Conservation (phyloP, 768 basidiomycete genomes). For the Naganishia friedmannii region DNA sequence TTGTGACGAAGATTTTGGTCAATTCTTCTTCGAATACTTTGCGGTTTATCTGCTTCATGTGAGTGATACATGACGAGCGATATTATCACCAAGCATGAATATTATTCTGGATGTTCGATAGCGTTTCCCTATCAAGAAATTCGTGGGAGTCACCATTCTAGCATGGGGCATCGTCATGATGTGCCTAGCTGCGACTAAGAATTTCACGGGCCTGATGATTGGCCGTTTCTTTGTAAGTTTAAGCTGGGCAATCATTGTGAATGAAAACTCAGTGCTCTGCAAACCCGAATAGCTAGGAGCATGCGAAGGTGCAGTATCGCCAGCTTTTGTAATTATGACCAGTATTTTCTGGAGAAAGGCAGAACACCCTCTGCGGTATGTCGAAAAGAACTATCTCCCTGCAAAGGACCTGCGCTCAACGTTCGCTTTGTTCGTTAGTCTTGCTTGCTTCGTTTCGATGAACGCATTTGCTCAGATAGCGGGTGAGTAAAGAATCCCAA, state of each 20-base stretch:
- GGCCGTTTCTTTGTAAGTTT: conserved; percentile 11
- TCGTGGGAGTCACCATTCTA: conserved; percentile 10
- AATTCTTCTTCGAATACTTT: conserved; percentile 22
- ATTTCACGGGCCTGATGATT: conserved; percentile 7
- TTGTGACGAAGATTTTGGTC: conserved; percentile 1
- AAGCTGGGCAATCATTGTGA: too few species aligned
- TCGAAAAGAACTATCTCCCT: background rate
- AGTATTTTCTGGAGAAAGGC: conserved; percentile 35
- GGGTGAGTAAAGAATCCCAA: background rate
- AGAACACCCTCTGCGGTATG: conserved; percentile 36
- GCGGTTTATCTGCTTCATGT: conserved; percentile 13
- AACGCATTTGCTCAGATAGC: conserved; percentile 35
- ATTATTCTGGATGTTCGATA: background rate
- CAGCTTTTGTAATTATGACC: conserved; percentile 24
- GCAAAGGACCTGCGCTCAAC: background rate
- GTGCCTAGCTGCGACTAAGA: conserved; percentile 14
- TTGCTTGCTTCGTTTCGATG: conserved; percentile 35
- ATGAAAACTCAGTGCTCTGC: too few species aligned
- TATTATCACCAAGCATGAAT: background rate
- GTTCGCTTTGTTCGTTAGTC: background rate
- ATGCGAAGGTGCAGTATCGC: conserved; percentile 8
- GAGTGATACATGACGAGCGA: background rate
- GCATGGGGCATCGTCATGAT: conserved; percentile 20
- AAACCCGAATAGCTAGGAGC: background rate
- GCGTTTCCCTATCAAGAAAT: conserved; percentile 17